Percentiles rank a stretch among this genome's conserved stretches.
phyloP scores from a whole-genome alignment of 495 filamentous ascomycete genomes.

The Aspergillus olivimuriae region DNA sequence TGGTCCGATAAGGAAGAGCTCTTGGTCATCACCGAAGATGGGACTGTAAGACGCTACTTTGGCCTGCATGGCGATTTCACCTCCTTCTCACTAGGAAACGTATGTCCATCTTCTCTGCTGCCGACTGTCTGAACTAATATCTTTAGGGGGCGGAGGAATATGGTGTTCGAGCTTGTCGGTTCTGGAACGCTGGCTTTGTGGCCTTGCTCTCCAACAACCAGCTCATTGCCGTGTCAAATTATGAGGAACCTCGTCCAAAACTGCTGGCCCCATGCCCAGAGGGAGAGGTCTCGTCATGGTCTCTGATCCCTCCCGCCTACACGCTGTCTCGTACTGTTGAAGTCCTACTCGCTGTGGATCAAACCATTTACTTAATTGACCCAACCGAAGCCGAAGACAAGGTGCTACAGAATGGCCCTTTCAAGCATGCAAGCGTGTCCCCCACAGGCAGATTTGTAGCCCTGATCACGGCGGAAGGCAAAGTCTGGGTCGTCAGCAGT shows the following conservation, averaged over 20 bases:
- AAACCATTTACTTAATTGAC: slow-evolving; percentile 82
- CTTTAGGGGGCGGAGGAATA: slow-evolving; percentile 71
- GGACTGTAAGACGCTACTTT: slow-evolving; percentile 85
- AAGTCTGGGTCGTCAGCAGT: slow-evolving; percentile 86
- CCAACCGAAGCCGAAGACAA: slow-evolving; percentile 86
- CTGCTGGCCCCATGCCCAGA: slow-evolving; percentile 71
- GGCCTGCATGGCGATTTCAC: slow-evolving; percentile 90
- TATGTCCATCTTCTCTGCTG: slow-evolving; percentile 20
- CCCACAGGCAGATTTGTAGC: slow-evolving; percentile 85
- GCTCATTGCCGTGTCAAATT: slow-evolving; percentile 78
- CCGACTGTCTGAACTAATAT: slow-evolving; percentile 10
- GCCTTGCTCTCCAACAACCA: slow-evolving; percentile 87
- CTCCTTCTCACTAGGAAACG: slow-evolving; percentile 90
- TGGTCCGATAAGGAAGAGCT: slow-evolving; percentile 98
- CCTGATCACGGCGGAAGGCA: slow-evolving; percentile 78
- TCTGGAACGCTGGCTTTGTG: slow-evolving; percentile 88
- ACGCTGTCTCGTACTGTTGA: slow-evolving; percentile 94
- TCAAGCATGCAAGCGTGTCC: slow-evolving; percentile 81
- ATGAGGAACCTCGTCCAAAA: slow-evolving; percentile 85
- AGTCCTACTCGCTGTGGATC: slow-evolving; percentile 77
- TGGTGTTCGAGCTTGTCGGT: slow-evolving; percentile 79
- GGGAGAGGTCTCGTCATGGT: slow-evolving; percentile 80
- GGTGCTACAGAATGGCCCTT: slow-evolving; percentile 83
- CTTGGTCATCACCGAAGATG: slow-evolving; percentile 80
- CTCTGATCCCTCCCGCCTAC: slow-evolving; percentile 78